Evolutionary conservation across 2,329 filamentous ascomycete species (phyloP).

Genomic region (Botrytis cinerea): DNA sequence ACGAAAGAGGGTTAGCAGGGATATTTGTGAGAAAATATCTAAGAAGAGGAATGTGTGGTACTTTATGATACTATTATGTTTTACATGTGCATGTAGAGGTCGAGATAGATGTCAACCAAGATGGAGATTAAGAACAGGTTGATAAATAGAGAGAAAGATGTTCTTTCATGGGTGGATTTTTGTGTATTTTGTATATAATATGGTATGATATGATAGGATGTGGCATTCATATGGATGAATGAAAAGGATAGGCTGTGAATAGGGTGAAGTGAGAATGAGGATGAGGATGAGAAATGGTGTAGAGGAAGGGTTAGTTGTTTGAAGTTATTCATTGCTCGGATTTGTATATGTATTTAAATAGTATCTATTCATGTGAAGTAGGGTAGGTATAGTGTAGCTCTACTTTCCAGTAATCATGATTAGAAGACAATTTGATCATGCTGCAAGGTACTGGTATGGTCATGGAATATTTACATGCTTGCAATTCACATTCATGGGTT

Average conservation of each 20-base stretch:
- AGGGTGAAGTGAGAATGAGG: neutral
- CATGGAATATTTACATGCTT: neutral
- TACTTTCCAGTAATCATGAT: neutral
- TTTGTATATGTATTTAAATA: neutral
- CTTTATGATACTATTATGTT: neutral
- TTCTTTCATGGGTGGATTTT: neutral
- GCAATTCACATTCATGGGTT: neutral
- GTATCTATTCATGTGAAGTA: neutral
- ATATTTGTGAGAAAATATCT: neutral
- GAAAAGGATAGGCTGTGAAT: neutral
- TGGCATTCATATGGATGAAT: neutral
- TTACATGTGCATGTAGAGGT: neutral
- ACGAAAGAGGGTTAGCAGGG: too few relatives aligned
- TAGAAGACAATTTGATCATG: accelerated
- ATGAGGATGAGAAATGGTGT: neutral
- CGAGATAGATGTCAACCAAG: neutral
- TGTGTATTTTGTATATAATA: neutral
- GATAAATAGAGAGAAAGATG: neutral
- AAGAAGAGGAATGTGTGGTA: too few relatives aligned
- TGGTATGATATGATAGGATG: neutral
- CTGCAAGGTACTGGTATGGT: accelerated
- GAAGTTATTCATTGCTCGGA: neutral
- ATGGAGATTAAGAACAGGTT: too few relatives aligned
- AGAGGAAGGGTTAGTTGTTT: neutral
- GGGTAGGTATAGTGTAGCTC: neutral